These are phyloP conservation scores for Austroboletus niveus DNA, from an alignment of 1,284 basidiomycete genomes.

Conservation along the genomic window DNA sequence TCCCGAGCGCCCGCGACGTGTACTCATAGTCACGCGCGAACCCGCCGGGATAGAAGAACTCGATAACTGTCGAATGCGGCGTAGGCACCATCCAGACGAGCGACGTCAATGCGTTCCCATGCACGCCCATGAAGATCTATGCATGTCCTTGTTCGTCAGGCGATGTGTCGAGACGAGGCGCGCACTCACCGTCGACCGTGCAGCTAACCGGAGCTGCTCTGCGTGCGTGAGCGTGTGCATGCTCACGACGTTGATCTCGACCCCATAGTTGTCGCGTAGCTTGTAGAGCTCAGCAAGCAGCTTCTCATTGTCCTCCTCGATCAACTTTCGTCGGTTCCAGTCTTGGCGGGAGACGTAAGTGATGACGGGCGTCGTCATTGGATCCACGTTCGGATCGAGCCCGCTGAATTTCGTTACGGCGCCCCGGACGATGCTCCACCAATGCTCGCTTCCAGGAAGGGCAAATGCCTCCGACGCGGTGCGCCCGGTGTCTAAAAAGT, in stretches of 20 bases:
- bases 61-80: conserved; percentile 76
- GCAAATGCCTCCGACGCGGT: conserved; percentile 73
- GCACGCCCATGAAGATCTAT: conserved; percentile 85
- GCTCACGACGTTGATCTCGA: conserved; percentile 81
- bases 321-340: conserved; percentile 78
- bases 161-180: too few species aligned
- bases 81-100: conserved; percentile 84
- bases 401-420: conserved; percentile 70
- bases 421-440: conserved; percentile 79
- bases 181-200: conserved; percentile 71
- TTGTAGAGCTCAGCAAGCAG: conserved; percentile 63
- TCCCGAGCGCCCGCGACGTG: conserved; percentile 75
- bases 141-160: too few species aligned
- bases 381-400: conserved; percentile 38
- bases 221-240: conserved; percentile 77
- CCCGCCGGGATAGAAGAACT: conserved; percentile 84
- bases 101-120: conserved; percentile 83
- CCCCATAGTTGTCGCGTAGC: conserved; percentile 69
- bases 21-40: conserved; percentile 88
- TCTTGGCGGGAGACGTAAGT: conserved; percentile 85
- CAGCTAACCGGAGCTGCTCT: conserved; percentile 77
- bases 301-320: conserved; percentile 61
- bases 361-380: conserved; percentile 57
- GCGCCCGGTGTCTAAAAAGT: conserved; percentile 68
- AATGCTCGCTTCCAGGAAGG: conserved; percentile 69